Evolutionary conservation across 306 rosid genomes (phyloP), one percentile per base, ranked within the genome.

Genomic region (Cicer chorassanicum): DNA sequence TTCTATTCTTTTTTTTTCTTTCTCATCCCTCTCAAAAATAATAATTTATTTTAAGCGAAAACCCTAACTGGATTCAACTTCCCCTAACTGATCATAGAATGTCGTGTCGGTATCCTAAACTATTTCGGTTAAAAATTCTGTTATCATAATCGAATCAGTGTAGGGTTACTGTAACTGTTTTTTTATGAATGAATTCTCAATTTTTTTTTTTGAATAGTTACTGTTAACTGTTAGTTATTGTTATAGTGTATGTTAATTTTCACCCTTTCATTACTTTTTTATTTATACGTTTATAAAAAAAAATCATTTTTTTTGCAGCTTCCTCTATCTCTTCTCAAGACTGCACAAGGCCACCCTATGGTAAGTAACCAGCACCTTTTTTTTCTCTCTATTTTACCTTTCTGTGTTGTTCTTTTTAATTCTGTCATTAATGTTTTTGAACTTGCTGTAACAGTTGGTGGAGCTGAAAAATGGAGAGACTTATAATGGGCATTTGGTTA

Each of bases 261-360:
- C 38, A 44, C 34, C 10, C 9, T 44, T 49, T 77, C 16, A 4
- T 29, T 29, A 29, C 36, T 29, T 29, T 29, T 29, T 3, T 29
- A 1, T 29, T 29, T 29, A 3, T 29, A 4, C 36, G 5, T 29
- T 29, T 29, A 29, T 29, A 29, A 29, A 29, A 29, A 29, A 29
- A 3, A 29, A 0, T 29, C 36, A 3, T 74, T 3, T 0, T 16
- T 43, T 7, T 36, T 86, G 84, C 85, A 93, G 98, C 97, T 93
- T 81, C 98, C 98, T 9, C 98, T 93, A 67, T 93, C 98, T 4
- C 91, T 93, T 68, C 90, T 93, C 62, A 93, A 93, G 84, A 93
- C 95, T 36, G 96, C 98, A 66, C 96, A 93, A 85, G 98, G 96
- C 80, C 98, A 93, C 80, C 98, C 98, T 19, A 93, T 93, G 96